phyloP scores from a whole-genome alignment of 2,329 filamentous ascomycete species.

The Colletotrichum lupini region DNA sequence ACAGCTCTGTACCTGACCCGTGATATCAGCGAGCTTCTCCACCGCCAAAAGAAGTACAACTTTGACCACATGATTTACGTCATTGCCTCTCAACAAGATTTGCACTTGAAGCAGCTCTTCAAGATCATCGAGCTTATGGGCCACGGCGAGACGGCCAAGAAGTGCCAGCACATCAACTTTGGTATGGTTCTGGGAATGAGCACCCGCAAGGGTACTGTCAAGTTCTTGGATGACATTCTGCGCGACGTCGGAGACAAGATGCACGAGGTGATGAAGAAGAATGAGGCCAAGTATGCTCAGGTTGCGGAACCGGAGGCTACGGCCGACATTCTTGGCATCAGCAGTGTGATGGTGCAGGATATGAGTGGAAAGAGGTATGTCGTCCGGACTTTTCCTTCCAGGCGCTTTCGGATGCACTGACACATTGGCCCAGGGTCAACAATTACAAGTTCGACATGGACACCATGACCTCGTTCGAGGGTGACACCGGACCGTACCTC shows the following conservation, averaged over 20 bases:
- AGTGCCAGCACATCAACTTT: conserved; percentile 81
- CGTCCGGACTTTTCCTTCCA: conserved; percentile 28
- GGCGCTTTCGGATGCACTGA: conserved; percentile 35
- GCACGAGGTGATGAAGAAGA: conserved; percentile 97
- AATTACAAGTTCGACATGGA: conserved; percentile 78
- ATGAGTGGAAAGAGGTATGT: conserved; percentile 91
- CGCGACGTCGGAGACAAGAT: conserved; percentile 90
- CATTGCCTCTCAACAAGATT: conserved; percentile 76
- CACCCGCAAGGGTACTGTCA: conserved; percentile 78
- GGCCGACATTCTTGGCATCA: conserved; percentile 92
- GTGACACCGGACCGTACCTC: conserved; percentile 86
- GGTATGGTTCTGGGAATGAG: conserved; percentile 78
- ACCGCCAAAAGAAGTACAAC: conserved; percentile 64
- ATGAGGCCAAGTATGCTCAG: conserved; percentile 89
- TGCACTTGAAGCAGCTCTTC: conserved; percentile 80
- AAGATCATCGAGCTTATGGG: conserved; percentile 81
- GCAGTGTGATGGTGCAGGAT: conserved; percentile 96
- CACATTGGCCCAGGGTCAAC: conserved; percentile 59
- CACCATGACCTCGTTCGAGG: conserved; percentile 64
- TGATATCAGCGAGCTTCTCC: conserved; percentile 79
- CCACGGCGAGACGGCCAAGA: conserved; percentile 73
- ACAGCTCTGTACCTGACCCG: conserved; percentile 83
- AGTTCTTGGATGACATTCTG: conserved; percentile 79
- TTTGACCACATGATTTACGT: conserved; percentile 83
- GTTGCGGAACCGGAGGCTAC: conserved; percentile 84